phyloP scores from a whole-genome alignment of 2,329 filamentous ascomycete species.

The Penicillium sp. region DNA sequence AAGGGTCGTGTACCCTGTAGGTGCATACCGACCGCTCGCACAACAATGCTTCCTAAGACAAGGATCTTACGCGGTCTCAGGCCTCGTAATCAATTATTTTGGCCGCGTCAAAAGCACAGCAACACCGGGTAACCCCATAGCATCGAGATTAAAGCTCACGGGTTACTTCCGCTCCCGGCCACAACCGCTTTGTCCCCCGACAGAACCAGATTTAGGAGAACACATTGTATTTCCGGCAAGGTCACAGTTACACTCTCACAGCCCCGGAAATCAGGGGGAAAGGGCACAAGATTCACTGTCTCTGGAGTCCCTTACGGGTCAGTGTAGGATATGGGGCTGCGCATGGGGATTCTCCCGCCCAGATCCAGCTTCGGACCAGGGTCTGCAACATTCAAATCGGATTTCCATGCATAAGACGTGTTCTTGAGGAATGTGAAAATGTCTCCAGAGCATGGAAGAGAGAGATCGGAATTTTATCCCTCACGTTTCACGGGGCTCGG shows the following conservation, averaged over 20 bases:
- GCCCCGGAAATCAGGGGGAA: neutral
- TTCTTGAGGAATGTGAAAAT: neutral
- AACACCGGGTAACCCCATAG: too few relatives aligned
- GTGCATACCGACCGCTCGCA: neutral
- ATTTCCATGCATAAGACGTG: neutral
- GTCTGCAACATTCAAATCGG: neutral
- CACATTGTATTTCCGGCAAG: neutral
- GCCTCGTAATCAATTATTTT: neutral
- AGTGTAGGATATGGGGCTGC: neutral
- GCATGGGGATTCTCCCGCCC: neutral
- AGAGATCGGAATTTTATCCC: neutral
- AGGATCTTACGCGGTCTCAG: neutral
- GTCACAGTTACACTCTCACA: neutral
- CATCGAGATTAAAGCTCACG: neutral
- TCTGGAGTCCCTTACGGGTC: neutral
- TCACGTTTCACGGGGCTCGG: neutral
- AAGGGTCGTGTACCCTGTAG: too few relatives aligned
- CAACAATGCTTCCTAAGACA: neutral
- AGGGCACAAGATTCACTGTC: neutral
- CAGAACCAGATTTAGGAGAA: neutral
- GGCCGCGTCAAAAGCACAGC: neutral
- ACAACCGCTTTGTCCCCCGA: conserved; percentile 1
- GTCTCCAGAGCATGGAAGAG: neutral
- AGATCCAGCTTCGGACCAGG: neutral
- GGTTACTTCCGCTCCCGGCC: conserved; percentile 12